Evolutionary conservation across 2,329 filamentous ascomycete species (phyloP).

Genomic region (Exophiala aquamarina): DNA sequence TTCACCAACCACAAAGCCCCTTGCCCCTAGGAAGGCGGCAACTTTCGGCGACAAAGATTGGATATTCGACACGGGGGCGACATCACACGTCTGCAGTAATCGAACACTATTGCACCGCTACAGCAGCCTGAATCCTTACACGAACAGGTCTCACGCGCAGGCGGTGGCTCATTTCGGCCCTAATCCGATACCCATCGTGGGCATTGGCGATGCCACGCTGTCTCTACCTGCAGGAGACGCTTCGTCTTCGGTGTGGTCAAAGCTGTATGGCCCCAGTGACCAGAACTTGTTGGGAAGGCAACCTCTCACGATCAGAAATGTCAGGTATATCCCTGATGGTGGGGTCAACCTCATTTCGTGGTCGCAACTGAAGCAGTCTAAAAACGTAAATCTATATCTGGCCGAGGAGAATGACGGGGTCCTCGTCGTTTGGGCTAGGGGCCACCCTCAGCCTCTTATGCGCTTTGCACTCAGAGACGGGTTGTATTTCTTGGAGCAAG

Average conservation of each 20-base stretch:
- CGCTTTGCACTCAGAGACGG: constrained; percentile 11
- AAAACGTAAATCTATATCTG: constrained; percentile 7
- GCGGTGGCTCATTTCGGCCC: constrained; percentile 15
- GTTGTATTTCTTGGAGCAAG: constrained; percentile 10
- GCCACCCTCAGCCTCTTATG: constrained; percentile 6
- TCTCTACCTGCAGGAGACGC: neutral
- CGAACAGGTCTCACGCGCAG: too few species aligned
- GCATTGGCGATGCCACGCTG: constrained; percentile 10
- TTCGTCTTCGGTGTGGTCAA: neutral
- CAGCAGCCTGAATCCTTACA: constrained; percentile 11
- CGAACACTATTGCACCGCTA: constrained; percentile 14
- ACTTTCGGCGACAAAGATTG: constrained; percentile 12
- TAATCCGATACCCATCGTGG: constrained; percentile 14
- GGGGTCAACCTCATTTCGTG: constrained; percentile 19
- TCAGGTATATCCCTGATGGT: constrained; percentile 9
- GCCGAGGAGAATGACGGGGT: constrained; percentile 11
- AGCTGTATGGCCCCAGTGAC: neutral
- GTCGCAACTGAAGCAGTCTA: constrained; percentile 14
- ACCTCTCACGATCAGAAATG: constrained; percentile 12
- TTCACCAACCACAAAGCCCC: constrained; percentile 6
- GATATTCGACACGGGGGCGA: constrained; percentile 21
- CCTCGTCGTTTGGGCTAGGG: constrained; percentile 6
- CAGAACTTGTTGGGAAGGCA: neutral
- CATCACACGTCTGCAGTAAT: constrained; percentile 16
- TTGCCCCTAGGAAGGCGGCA: too few species aligned